Conservation (phyloP, 768 basidiomycete species). For the Leccinum subtestaceum region DNA sequence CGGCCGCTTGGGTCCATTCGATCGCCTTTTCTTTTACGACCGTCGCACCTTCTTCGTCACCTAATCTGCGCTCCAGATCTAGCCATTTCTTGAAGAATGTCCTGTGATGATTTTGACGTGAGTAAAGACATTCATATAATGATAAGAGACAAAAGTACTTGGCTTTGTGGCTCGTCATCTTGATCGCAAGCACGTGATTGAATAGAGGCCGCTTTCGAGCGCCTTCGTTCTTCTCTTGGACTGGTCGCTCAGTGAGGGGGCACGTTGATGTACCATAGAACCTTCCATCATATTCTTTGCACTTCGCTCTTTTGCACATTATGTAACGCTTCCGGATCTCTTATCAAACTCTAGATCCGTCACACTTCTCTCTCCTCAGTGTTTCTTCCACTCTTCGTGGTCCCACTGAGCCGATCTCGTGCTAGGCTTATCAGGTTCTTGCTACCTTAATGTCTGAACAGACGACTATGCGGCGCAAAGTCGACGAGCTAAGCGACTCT, state of each 20-base stretch:
- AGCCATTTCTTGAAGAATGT: constrained; percentile 99
- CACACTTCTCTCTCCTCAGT: too few relatives aligned
- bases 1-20: constrained; percentile 81
- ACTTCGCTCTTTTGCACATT: too few relatives aligned
- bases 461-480: constrained; percentile 62
- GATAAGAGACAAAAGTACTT: constrained; percentile 59
- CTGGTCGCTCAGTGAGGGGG: too few relatives aligned
- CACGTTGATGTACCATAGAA: too few relatives aligned
- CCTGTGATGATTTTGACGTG: constrained; percentile 39
- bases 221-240: background rate
- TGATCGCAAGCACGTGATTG: constrained; percentile 74
- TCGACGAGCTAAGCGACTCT: constrained; percentile 69
- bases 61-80: constrained; percentile 78
- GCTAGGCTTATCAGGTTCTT: constrained; percentile 26
- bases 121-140: background rate
- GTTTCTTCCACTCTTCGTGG: too few relatives aligned
- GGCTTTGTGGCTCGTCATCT: constrained; percentile 93
- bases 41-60: constrained; percentile 80
- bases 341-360: too few relatives aligned
- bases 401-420: too few relatives aligned
- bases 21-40: constrained; percentile 85
- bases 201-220: constrained; percentile 49
- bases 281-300: too few relatives aligned
- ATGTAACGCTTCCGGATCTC: too few relatives aligned
- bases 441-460: constrained; percentile 60